Conservation (phyloP, 257 asterid genomes). For the Leonotis leonurus region DNA sequence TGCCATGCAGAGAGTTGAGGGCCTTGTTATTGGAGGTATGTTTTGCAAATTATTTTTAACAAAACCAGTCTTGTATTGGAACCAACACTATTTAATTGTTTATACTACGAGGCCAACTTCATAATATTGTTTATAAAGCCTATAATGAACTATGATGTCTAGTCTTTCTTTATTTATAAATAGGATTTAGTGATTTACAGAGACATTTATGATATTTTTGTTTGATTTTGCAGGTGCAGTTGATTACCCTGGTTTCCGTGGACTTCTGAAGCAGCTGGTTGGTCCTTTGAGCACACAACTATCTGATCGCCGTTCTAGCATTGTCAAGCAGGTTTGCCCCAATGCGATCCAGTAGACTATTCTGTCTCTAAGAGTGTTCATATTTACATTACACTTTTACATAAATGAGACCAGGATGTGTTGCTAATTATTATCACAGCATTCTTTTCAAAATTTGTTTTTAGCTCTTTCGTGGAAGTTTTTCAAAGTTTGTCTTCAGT, state of each 20-base stretch:
- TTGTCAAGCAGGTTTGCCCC: slow-evolving; percentile 82
- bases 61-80: neutral
- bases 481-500: neutral
- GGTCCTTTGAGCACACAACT: slow-evolving; percentile 85
- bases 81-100: slow-evolving; percentile 2
- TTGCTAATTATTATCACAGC: neutral
- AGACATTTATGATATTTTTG: no score
- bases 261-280: slow-evolving; percentile 87
- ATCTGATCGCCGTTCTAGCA: slow-evolving; percentile 96
- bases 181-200: neutral
- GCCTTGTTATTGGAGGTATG: slow-evolving; percentile 92
- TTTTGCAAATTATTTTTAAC: slow-evolving; percentile 10
- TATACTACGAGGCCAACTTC: neutral
- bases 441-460: slow-evolving; percentile 1
- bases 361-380: slow-evolving; percentile 1
- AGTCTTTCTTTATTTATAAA: no score
- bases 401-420: neutral
- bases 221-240: slow-evolving; percentile 61
- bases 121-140: neutral
- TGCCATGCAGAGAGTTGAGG: slow-evolving; percentile 97
- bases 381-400: slow-evolving; percentile 4
- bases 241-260: slow-evolving; percentile 88
- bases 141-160: neutral
- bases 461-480: neutral
- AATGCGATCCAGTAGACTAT: slow-evolving; percentile 1